These are phyloP conservation scores for Suillus subalutaceus DNA, from an alignment of 768 basidiomycete species.

Conservation along the genomic window DNA sequence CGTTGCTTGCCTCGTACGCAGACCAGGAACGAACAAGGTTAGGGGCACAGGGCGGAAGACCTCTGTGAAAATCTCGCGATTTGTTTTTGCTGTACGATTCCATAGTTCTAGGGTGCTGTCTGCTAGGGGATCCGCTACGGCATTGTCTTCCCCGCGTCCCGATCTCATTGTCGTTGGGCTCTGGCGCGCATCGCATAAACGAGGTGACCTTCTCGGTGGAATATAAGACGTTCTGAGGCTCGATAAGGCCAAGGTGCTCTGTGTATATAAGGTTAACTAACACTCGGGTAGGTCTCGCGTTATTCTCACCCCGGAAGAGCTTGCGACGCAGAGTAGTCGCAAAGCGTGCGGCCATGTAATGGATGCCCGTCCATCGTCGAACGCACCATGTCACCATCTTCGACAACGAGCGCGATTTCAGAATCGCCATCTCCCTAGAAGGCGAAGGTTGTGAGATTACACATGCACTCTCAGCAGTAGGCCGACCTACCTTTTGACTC, in stretches of 20 bases:
- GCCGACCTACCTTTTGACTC: constrained; percentile 66
- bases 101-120: constrained; percentile 62
- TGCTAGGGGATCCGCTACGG: constrained; percentile 79
- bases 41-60: constrained; percentile 83
- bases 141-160: constrained; percentile 54
- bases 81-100: constrained; percentile 73
- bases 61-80: constrained; percentile 85
- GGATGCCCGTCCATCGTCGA: constrained; percentile 78
- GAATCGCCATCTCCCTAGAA: constrained; percentile 88
- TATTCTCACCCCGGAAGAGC: constrained; percentile 70
- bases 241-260: constrained; percentile 89
- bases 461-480: background rate
- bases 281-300: constrained; percentile 13
- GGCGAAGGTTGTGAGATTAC: constrained; percentile 3
- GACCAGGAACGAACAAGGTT: constrained; percentile 81
- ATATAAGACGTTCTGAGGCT: constrained; percentile 56
- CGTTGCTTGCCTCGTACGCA: constrained; percentile 65
- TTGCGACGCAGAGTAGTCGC: constrained; percentile 83
- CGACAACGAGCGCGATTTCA: constrained; percentile 91
- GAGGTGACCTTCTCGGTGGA: constrained; percentile 45
- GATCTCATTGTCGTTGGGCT: constrained; percentile 69
- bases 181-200: constrained; percentile 83
- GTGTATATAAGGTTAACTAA: constrained; percentile 33
- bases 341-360: constrained; percentile 75
- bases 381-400: constrained; percentile 79